Base-by-base conservation (phyloP, 2,329 filamentous ascomycete genomes). In the Basipetospora chlamydospora region DNA sequence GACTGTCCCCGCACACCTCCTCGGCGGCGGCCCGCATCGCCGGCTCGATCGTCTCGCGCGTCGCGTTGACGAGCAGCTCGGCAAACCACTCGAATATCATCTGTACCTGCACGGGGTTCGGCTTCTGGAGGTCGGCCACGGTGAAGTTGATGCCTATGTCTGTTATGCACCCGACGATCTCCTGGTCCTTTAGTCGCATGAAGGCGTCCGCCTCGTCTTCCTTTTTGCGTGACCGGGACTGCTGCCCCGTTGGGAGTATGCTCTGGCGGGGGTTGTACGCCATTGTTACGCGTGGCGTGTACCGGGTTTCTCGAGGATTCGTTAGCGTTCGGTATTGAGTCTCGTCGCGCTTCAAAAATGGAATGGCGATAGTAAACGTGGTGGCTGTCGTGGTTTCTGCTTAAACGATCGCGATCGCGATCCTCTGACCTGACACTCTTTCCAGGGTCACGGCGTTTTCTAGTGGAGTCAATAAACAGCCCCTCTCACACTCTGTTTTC, bases 41-140 rank as follows among this genome's bases (percentile, higher is more conserved):
- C 8, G 90, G 90, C 53, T 94, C 86, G 42, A 98, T 81, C 5
- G 86, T 85, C 46, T 94, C 86, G 48, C 86, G 81, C 25, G 87
- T 95, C 38, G 83, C 80, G 60, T 94, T 95, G 64, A 95, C 84
- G 20, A 96, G 72, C 13, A 95, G 67, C 53, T 95, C 87, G 41
- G 86, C 87, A 48, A 98, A 90, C 80, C 86, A 93, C 67, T 98
- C 90, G 53, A 96, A 93, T 36, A 98, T 86, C 66, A 90, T 86
- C 59, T 98, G 90, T 37, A 96, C 87, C 51, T 94, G 86, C 42
- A 88, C 74, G 3, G 90, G 80, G 49, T 94, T 94, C 5, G 90
- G 90, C 53, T 95, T 96, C 48, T 88, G 77, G 28, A 98, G 70
- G 59, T 98, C 88, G 42, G 80, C 73, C 13, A 87, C 67, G 25